Conservation (phyloP, 352 stramenopile species). For the Phytophthora pinifolia region DNA sequence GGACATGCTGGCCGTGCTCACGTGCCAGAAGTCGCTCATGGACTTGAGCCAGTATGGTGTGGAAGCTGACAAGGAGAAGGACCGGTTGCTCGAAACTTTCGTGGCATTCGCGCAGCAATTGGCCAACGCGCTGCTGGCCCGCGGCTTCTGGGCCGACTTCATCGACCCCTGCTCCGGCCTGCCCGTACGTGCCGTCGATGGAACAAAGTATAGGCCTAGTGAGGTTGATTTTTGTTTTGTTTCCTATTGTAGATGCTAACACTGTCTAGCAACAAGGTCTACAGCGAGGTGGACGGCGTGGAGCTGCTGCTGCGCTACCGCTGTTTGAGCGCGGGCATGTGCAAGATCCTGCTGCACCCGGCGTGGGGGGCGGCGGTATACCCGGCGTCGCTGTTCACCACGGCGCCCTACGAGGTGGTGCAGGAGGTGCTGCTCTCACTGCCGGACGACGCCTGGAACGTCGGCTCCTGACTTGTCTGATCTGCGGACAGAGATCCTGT, state of each 20-base stretch:
- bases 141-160: conserved; percentile 95
- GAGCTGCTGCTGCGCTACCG: conserved; percentile 85
- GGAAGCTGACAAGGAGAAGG: conserved; percentile 94
- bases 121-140: conserved; percentile 67
- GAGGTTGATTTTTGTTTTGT: not conserved
- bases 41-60: conserved; percentile 95
- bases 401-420: conserved; percentile 88
- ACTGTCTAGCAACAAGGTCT: conserved; percentile 92
- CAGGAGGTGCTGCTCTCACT: conserved; percentile 46
- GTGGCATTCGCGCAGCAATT: conserved; percentile 91
- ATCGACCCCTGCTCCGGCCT: conserved; percentile 97
- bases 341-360: conserved; percentile 96
- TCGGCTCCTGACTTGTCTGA: not conserved
- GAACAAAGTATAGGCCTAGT: no score
- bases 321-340: conserved; percentile 91
- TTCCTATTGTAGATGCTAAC: conserved; percentile 82
- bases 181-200: conserved; percentile 50
- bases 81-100: conserved; percentile 96
- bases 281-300: conserved; percentile 96
- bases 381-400: conserved; percentile 95
- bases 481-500: not conserved
- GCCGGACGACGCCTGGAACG: conserved; percentile 35
- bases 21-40: conserved; percentile 92
- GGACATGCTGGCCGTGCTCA: conserved; percentile 89
- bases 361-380: conserved; percentile 95